Evolutionary conservation across 2,329 filamentous ascomycete species (phyloP).

Genomic region (Sporothrix schenckii): DNA sequence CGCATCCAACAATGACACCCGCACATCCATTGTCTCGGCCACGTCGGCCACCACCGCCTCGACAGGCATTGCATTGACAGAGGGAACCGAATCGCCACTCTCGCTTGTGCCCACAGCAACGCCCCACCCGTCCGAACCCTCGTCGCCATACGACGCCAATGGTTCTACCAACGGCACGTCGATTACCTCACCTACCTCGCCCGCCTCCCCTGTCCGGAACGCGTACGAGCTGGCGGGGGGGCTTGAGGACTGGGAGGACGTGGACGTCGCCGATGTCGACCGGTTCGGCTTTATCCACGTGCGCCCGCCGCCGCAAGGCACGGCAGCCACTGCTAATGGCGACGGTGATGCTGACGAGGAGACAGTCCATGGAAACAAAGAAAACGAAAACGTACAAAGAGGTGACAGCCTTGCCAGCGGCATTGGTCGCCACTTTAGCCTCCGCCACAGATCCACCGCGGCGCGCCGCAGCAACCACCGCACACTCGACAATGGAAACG

Average conservation of each 20-base stretch:
- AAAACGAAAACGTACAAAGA: background rate
- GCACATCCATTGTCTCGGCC: slow-evolving; percentile 23
- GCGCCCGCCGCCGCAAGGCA: slow-evolving; percentile 47
- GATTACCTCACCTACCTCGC: background rate
- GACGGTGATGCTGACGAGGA: slow-evolving; percentile 49
- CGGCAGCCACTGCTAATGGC: slow-evolving; percentile 34
- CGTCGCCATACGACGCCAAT: background rate
- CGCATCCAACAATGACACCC: background rate
- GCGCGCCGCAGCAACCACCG: background rate
- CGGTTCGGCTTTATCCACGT: slow-evolving; percentile 68
- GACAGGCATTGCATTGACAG: slow-evolving; percentile 21
- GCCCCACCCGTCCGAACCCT: background rate
- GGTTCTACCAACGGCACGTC: background rate
- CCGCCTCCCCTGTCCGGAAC: slow-evolving; percentile 31
- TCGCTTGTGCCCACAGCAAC: slow-evolving; percentile 14
- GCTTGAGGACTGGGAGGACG: slow-evolving; percentile 68
- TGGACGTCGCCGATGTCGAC: slow-evolving; percentile 64
- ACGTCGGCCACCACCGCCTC: slow-evolving; percentile 24
- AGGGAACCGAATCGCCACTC: slow-evolving; percentile 25
- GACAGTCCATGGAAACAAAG: slow-evolving; percentile 43
- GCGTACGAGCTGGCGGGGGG: slow-evolving; percentile 59
- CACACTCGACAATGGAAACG: background rate
- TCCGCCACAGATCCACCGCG: background rate
- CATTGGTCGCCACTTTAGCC: slow-evolving; percentile 21
- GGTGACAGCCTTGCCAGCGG: slow-evolving; percentile 9